Percentiles rank a stretch among this genome's conserved stretches.
phyloP scores from a whole-genome alignment of 2,329 filamentous ascomycete genomes.

The Lachnellula occidentalis region DNA sequence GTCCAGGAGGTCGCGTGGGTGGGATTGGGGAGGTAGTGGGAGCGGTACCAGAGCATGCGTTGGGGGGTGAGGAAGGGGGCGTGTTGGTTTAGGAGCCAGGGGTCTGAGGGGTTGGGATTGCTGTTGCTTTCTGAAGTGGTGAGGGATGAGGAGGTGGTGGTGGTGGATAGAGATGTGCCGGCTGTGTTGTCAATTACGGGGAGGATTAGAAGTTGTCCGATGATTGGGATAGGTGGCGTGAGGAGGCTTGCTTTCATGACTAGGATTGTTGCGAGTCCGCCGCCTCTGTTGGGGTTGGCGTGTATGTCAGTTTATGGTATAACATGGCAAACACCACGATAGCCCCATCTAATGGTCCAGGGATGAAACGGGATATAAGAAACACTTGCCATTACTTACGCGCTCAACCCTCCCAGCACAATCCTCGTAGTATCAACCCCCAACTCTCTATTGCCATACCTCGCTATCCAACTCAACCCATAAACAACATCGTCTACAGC shows the following conservation, averaged over 20 bases:
- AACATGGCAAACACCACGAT: too few species aligned
- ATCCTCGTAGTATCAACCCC: constrained; percentile 39
- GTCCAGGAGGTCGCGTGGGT: constrained; percentile 42
- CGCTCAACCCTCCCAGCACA: constrained; percentile 43
- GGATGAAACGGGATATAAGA: too few species aligned
- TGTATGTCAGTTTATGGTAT: too few species aligned
- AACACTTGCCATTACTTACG: constrained; percentile 14
- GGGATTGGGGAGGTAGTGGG: constrained; percentile 46
- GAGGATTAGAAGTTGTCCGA: constrained; percentile 45
- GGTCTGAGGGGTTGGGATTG: constrained; percentile 24
- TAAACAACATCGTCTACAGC: constrained; percentile 51
- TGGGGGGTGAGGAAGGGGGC: constrained; percentile 45
- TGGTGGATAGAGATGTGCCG: constrained; percentile 31
- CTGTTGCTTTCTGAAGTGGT: too few species aligned
- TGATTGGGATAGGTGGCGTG: not conserved
- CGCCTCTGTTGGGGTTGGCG: constrained; percentile 30
- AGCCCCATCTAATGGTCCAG: too few species aligned
- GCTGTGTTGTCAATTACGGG: constrained; percentile 54
- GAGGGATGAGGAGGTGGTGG: too few species aligned
- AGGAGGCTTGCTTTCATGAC: constrained; percentile 40
- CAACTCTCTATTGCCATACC: constrained; percentile 14
- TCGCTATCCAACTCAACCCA: constrained; percentile 40
- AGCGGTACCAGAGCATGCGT: constrained; percentile 54
- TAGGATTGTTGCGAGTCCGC: constrained; percentile 44
- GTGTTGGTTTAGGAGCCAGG: constrained; percentile 44